Evolutionary conservation across 1,139 yeast species (phyloP), one percentile per base, ranked within the genome.

Genomic region (Geotrichum histeridarum): DNA sequence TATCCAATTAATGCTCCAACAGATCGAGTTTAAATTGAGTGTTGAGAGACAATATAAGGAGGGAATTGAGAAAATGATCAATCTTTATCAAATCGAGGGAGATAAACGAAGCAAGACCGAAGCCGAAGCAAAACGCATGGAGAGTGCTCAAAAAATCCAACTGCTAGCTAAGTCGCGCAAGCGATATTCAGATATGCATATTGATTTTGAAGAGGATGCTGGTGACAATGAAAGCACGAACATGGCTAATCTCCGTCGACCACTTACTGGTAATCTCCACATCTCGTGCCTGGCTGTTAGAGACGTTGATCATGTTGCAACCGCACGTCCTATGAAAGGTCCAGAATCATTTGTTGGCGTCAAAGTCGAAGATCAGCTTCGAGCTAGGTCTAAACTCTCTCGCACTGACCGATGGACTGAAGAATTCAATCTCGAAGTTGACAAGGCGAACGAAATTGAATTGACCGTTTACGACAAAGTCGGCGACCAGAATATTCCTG

Each of bases 1-100:
- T 61, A 93, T 93, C 64, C 96, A 89, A 69, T 84, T 87, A 64
- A 91, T 93, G 98, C 77, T 93, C 55, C 97, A 90, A 70, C 95
- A 90, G 69, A 76, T 93, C 55, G 96, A 90, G 67, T 90, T 91
- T 70, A 93, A 93, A 70, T 77, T 91, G 51, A 94, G 91, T 65
- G 95, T 93, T 42, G 99, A 93, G 70, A 83, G 86, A 64, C 95
- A 93, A 71, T 93, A 91, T 71, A 83, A 85, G 63, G 94, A 84
- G 59, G 98, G 98, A 14, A 89, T 90, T 62, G 94, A 88, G 61
- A 93, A 91, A 68, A 81, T 93, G 68, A 83, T 86, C 32, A 87
- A 84, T 62, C 79, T 93, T 55, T 93, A 93, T 67, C 84, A 85
- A 64, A 78, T 86, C 72, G 98, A 93, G 65, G 96, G 98, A 54